Base-by-base conservation (phyloP, 2,329 filamentous ascomycete genomes). In the Fusarium torreyae region DNA sequence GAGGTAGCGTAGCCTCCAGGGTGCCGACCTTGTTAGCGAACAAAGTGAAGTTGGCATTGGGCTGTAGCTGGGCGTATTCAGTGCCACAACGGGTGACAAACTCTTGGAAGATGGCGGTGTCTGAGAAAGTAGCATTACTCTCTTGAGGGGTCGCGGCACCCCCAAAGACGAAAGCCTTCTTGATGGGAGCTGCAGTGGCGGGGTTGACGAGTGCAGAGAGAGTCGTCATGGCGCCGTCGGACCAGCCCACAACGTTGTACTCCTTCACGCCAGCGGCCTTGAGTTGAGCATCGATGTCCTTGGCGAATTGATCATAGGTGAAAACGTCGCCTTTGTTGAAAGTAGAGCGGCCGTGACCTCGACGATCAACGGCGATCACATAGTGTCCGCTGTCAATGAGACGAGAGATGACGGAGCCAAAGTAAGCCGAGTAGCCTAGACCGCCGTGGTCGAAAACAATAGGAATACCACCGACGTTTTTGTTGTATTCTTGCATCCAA, bases 401-500 rank as follows among this genome's bases (percentile, higher is more conserved):
- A 11, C 73, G 70, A 15, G 69, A 68, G 66, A 82, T 81, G 45
- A 82, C 80, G 46, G 75, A 66, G 53, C 76, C 80, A 45, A 81
- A 82, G 61, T 82, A 82, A 13, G 79, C 79, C 13, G 79, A 82
- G 72, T 81, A 81, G 24, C 80, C 80, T 28, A 83, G 77, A 24
- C 81, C 81, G 33, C 80, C 80, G 66, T 81, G 78, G 43, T 80
- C 73, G 57, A 83, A 70, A 57, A 83, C 77, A 5, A 83, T 74
- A 7, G 81, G 80, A 0, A 74, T 67, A 15, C 74, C 73, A 36
- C 75, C 75, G 5, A 75, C 73, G 9, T 71, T 46, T 31, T 79
- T 74, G 56, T 81, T 82, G 75, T 82, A 82, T 68, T 80, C 77
- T 62, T 81, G 80, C 70, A 75, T 77, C 81, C 81, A 83, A 20